Evolutionary conservation across 2,329 filamentous ascomycete genomes (phyloP).

Genomic region (Colletotrichum destructivum): DNA sequence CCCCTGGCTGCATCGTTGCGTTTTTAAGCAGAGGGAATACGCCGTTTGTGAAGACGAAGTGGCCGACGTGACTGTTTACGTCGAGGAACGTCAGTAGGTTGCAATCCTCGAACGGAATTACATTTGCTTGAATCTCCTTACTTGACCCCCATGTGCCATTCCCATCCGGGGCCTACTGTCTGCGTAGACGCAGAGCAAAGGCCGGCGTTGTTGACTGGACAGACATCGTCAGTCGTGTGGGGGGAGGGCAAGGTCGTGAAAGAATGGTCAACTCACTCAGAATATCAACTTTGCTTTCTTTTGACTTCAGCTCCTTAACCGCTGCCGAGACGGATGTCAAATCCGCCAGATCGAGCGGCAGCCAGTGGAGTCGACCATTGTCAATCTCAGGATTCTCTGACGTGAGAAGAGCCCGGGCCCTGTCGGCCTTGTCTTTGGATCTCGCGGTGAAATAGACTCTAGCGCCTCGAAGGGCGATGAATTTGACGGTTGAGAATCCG

Average conservation of each 20-base stretch:
- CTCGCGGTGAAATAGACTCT: conserved; percentile 48
- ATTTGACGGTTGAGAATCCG: conserved; percentile 46
- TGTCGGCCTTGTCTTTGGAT: conserved; percentile 43
- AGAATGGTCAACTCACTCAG: conserved; percentile 43
- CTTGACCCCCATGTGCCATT: conserved; percentile 46
- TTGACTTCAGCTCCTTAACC: conserved; percentile 42
- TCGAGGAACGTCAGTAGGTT: conserved; percentile 13
- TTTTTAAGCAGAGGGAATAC: conserved; percentile 48
- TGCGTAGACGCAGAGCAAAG: conserved; percentile 22
- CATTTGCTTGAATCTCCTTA: conserved; percentile 18
- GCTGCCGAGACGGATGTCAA: conserved; percentile 44
- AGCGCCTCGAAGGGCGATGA: conserved; percentile 46
- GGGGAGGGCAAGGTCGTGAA: too few species aligned
- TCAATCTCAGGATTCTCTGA: conserved; percentile 35
- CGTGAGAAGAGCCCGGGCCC: conserved; percentile 28
- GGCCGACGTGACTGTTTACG: conserved; percentile 46
- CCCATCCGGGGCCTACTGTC: conserved; percentile 43
- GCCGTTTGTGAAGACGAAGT: conserved; percentile 48
- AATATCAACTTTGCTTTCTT: conserved; percentile 47
- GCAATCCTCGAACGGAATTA: neutral
- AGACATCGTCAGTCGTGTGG: neutral
- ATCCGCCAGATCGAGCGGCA: conserved; percentile 47
- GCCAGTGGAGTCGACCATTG: conserved; percentile 37
- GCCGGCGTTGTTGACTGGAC: conserved; percentile 48
- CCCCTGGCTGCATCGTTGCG: conserved; percentile 32